Evolutionary conservation across 129 eudicot genomes (phyloP).

Genomic region (Flaveria robusta): DNA sequence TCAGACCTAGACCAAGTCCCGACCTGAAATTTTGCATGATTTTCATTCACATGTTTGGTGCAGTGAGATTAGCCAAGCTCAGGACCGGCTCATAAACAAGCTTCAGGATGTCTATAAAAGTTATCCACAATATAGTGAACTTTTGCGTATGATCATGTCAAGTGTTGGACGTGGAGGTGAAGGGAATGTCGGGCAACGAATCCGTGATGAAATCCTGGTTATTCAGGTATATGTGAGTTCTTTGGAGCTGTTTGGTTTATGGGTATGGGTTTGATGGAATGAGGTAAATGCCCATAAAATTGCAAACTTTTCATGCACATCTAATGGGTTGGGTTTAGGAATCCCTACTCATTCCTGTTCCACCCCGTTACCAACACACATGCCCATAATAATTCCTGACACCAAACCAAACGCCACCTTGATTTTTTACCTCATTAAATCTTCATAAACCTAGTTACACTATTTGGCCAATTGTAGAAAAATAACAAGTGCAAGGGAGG

Average conservation of each 20-base stretch:
- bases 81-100: constrained; percentile 82
- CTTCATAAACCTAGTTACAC: neutral
- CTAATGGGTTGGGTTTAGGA: constrained; percentile 2
- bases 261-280: constrained; percentile 6
- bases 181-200: constrained; percentile 99
- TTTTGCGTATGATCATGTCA: constrained; percentile 87
- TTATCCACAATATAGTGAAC: constrained; percentile 77
- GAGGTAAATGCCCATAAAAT: neutral
- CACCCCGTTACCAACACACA: neutral
- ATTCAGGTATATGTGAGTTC: constrained; percentile 60
- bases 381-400: neutral
- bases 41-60: constrained; percentile 24
- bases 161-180: constrained; percentile 99
- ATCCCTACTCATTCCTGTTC: neutral
- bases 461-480: constrained; percentile 47
- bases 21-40: neutral
- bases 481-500: constrained; percentile 94
- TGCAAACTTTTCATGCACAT: neutral
- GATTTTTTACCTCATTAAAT: neutral
- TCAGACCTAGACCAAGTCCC: constrained; percentile 5
- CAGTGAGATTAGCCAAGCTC: constrained; percentile 99
- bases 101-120: constrained; percentile 67
- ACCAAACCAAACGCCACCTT: neutral
- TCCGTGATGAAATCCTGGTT: constrained; percentile 93
- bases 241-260: neutral